Evolutionary conservation across 805 yeast genomes (phyloP).

Genomic region (Danielia oregonensis): DNA sequence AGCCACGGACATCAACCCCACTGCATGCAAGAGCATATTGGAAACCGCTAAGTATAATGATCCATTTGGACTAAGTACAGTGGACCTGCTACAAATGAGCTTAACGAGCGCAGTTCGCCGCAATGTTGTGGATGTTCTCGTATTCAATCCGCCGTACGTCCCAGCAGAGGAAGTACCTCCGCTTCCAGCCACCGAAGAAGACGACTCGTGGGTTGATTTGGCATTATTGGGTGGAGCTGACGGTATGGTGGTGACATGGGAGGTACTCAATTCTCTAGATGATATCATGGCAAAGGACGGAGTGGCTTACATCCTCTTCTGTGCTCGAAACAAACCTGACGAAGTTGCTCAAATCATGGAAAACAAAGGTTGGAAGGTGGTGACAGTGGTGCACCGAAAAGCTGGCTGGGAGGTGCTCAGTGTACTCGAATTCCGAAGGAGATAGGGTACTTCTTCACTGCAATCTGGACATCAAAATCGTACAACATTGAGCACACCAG

Average conservation of each 20-base stretch:
- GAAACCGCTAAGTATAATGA: constrained; percentile 22
- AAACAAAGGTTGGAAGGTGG: constrained; percentile 49
- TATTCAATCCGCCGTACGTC: constrained; percentile 96
- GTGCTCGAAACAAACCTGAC: constrained; percentile 85
- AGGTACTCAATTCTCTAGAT: constrained; percentile 53
- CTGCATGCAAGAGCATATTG: constrained; percentile 54
- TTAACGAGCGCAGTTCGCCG: constrained; percentile 49
- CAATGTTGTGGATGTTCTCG: constrained; percentile 58
- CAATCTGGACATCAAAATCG: not conserved
- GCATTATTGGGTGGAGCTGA: constrained; percentile 87
- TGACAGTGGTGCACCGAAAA: constrained; percentile 58
- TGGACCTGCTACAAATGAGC: constrained; percentile 48
- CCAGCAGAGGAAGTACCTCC: constrained; percentile 78
- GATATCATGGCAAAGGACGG: constrained; percentile 56
- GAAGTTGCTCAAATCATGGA: constrained; percentile 49
- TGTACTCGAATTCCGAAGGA: constrained; percentile 53
- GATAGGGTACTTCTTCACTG: not conserved
- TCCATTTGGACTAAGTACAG: constrained; percentile 2
- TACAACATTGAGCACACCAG: no score
- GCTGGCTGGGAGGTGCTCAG: constrained; percentile 96
- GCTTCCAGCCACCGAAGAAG: constrained; percentile 44
- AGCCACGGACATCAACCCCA: constrained; percentile 78
- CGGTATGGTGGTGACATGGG: constrained; percentile 84
- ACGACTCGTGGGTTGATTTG: constrained; percentile 74
- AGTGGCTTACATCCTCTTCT: constrained; percentile 81